These are phyloP conservation scores for Aspergillus nanangensis DNA, from an alignment of 495 filamentous ascomycete species.

Conservation along the genomic window DNA sequence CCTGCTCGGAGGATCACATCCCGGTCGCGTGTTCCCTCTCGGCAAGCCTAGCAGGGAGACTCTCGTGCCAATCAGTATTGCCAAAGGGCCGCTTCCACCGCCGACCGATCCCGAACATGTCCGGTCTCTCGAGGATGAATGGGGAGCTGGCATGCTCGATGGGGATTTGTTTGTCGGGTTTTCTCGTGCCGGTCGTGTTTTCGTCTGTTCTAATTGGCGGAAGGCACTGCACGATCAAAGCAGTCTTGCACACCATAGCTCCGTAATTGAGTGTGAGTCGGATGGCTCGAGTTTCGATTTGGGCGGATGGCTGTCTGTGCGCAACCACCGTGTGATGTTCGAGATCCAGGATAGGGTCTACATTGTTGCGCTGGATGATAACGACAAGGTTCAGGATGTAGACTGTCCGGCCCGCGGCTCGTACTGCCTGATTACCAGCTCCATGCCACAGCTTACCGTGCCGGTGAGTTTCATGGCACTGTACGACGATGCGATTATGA, in stretches of 20 bases:
- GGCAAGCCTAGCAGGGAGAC: conserved; percentile 17
- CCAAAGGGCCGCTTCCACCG: conserved; percentile 21
- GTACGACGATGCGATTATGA: conserved; percentile 37
- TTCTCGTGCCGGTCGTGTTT: conserved; percentile 33
- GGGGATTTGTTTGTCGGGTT: conserved; percentile 35
- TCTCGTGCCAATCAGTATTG: conserved; percentile 22
- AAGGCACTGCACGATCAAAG: conserved; percentile 24
- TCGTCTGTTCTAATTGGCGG: conserved; percentile 35
- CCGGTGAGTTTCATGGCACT: conserved; percentile 38
- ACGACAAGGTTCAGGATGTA: conserved; percentile 24
- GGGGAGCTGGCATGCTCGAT: conserved; percentile 36
- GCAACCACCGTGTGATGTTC: conserved; percentile 38
- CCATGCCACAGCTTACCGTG: conserved; percentile 29
- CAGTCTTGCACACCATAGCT: conserved; percentile 18
- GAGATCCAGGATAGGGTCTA: conserved; percentile 37
- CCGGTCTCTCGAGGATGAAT: conserved; percentile 29
- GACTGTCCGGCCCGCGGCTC: conserved; percentile 24
- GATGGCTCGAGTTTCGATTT: conserved; percentile 33
- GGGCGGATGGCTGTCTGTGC: conserved; percentile 36
- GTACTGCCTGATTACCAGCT: conserved; percentile 32
- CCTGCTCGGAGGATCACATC: conserved; percentile 15
- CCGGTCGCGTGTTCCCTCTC: conserved; percentile 9
- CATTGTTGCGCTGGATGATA: conserved; percentile 30
- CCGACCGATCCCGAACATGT: conserved; percentile 25
- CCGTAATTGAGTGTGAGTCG: conserved; percentile 32